Base-by-base conservation (phyloP, 306 rosid genomes). In the Prinsepia uniflora region DNA sequence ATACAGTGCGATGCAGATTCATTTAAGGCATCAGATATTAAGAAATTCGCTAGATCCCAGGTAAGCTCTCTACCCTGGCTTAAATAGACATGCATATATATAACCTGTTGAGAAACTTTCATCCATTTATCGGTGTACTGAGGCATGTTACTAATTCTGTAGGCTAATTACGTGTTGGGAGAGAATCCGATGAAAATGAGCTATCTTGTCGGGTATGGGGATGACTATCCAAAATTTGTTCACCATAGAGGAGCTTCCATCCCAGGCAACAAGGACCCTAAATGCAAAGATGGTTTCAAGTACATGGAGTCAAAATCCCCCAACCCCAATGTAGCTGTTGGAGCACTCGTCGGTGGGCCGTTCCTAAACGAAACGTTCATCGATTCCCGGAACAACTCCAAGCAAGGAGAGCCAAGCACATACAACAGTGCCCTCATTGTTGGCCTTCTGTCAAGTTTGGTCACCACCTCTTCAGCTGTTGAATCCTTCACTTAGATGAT, bases 211-310 rank as follows among this genome's bases (percentile, higher is more conserved):
- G 99, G 97, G 24, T 95, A 91, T 69, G 99, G 99, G 41, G 80
- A 86, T 54, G 82, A 85, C 24, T 95, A 46, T 82, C 99, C 99
- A 12, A 48, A 89, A 74, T 89, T 67, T 18, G 99, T 95, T 71
- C 99, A 95, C 87, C 99, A 95, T 50, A 91, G 99, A 76, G 99
- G 99, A 40, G 97, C 99, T 63, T 95, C 99, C 17, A 95, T 89
- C 73, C 99, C 99, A 6, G 74, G 9, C 54, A 66, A 82, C 80
- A 82, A 81, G 49, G 82, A 76, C 63, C 63, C 92, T 58, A 59
- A 73, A 39, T 95, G 99, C 86, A 80, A 48, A 53, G 96, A 87
- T n/a, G 99, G 97, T 41, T 95, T 87, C 76, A 0, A 69, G 81
- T 95, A 84, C 84, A 89, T 95, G 17, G 63, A 82, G 0, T 91